Percentiles rank a stretch among this genome's conserved stretches.
Evolutionary conservation across 805 yeast species (phyloP).

Genomic region (Metschnikowia kunwiensis): DNA sequence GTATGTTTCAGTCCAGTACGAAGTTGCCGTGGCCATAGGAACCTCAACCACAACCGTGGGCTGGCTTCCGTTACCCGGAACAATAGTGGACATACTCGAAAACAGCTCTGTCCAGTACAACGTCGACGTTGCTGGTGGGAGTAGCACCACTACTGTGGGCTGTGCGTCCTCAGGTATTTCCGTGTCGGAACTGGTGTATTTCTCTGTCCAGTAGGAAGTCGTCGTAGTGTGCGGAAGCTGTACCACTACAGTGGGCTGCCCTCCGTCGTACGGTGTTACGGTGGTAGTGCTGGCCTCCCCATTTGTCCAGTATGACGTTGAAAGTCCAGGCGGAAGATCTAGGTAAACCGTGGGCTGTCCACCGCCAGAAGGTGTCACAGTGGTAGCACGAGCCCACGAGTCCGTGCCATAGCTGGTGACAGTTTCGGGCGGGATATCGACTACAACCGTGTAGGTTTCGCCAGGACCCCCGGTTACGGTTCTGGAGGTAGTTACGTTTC

Average conservation of each 20-base stretch:
- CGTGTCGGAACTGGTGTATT: background rate
- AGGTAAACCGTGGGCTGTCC: background rate
- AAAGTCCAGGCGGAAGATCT: background rate
- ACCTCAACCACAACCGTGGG: background rate
- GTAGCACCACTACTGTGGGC: background rate
- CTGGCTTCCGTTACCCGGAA: background rate
- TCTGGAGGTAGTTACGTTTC: background rate
- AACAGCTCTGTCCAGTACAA: background rate
- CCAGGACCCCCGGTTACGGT: background rate
- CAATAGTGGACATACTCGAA: background rate
- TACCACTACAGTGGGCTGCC: background rate
- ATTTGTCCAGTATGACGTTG: background rate
- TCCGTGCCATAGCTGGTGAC: background rate
- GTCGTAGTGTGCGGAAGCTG: background rate
- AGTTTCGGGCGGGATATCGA: background rate
- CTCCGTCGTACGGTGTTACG: background rate
- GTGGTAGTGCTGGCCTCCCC: background rate
- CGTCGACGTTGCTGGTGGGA: background rate
- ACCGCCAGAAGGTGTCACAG: background rate
- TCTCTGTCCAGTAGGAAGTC: background rate
- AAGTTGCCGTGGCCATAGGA: too few species aligned
- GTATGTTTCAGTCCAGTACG: too few species aligned
- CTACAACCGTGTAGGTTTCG: background rate
- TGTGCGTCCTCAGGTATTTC: background rate
- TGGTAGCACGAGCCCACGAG: background rate